Base-by-base conservation (phyloP, 805 yeast species). In the Candida piceae region DNA sequence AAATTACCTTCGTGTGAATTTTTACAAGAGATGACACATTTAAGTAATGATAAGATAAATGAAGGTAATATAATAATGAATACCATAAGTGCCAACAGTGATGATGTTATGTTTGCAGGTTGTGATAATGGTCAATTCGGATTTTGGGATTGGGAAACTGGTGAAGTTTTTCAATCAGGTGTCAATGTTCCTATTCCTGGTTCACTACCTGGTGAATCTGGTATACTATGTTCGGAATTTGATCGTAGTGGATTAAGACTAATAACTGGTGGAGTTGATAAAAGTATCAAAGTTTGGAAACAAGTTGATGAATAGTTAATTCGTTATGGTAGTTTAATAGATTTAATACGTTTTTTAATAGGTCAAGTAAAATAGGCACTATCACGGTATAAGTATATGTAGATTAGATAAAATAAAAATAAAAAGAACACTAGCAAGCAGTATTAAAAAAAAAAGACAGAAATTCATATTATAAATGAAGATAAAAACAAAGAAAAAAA, bases 251-350 rank as follows among this genome's bases (percentile, higher is more conserved):
- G 97, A 0, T 60, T 78, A 48, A 71, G 96, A 32, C 62, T 93
- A 39, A 71, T 93, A 16, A 85, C 96, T 1, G 87, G 96, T 33
- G 95, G 85, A 50, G 78, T 85, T n/a, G 97, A 90, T 60, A 89
- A 89, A 55, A 78, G 84, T 55, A 75, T 86, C 27, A 84, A 82
- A 55, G 65, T 85, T 1, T 86, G 93, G 90, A 71, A 65, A 34
- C 75, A 73, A 41, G 61, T 58, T 33, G 57, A 61, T n/a, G 60
- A 57, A 29, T 25, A 38, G n/a, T n/a, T n/a, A n/a, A n/a, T n/a
- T n/a, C n/a, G n/a, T n/a, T n/a, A n/a, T n/a, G n/a, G n/a, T n/a
- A n/a, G n/a, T n/a, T n/a, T n/a, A n/a, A n/a, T n/a, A n/a, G n/a
- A n/a, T n/a, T n/a, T n/a, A n/a, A n/a, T n/a, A n/a, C n/a, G n/a